Evolutionary conservation across 2,329 filamentous ascomycete genomes (phyloP), one percentile per base, ranked within the genome.

Genomic region (Trichoderma atroviride): DNA sequence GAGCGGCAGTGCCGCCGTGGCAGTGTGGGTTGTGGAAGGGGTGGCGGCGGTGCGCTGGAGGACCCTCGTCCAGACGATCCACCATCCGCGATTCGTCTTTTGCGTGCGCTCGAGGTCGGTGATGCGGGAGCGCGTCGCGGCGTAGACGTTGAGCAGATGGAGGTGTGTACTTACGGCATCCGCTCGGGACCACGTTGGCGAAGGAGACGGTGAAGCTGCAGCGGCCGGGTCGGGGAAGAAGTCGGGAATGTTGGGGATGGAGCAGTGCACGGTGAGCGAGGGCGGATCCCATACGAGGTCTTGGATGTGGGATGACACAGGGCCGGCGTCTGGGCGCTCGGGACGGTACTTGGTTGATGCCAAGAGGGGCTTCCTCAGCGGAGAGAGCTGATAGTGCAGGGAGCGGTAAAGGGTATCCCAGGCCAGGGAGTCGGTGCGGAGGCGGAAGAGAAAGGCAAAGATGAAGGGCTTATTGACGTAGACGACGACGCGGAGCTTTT

Each of bases 381-480:
- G 86, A 1, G 82, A 80, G 14, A 91, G 83, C 74, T 91, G 88
- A 71, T 86, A 79, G 73, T 90, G 88, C 27, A 91, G 79, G 1
- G 86, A 86, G 57, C 83, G 84, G 75, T 91, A 91, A 9, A 90
- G 78, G 0, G 80, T 74, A n/a, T 86, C 81, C 77, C 82, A 85
- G 4, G 85, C 84, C 2, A 90, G 78, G 1, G 88, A 86, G 66
- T 87, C 83, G 7, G 90, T 90, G 58, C 84, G 83, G 16, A 81
- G 76, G 13, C 77, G 75, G 78, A 95, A 95, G 4, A 96, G 82
- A 71, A 96, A 90, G 1, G 90, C 87, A 77, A 92, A 94, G 59
- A 95, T 86, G 78, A 95, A 95, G 0, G 92, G 92, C 29, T 86
- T 87, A 77, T 89, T 88, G 57, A 90, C 86, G 75, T 94, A 94